Evolutionary conservation across 1,284 basidiomycete genomes (phyloP), one percentile per base, ranked within the genome.

Genomic region (Chiua sp.): DNA sequence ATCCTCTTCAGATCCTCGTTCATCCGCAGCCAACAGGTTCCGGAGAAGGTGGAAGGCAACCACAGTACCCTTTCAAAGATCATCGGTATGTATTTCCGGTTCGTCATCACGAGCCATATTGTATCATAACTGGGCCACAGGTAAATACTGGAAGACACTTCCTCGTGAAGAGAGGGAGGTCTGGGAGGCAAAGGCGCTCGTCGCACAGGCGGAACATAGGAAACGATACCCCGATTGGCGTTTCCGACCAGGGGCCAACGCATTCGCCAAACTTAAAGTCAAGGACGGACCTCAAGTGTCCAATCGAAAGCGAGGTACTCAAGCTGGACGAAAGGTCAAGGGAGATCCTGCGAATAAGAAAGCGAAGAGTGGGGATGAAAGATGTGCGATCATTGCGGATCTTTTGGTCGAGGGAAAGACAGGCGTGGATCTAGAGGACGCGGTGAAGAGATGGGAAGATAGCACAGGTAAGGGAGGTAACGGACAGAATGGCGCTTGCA

Each of bases 1-100:
- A 97, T 98, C 69, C 87, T 98, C 73, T 98, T 96, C 78, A 86
- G 96, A 62, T 93, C 92, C 37, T 91, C 93, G 55, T 94, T 95
- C 72, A 93, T 95, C 68, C 83, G 86, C 51, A 86, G 87, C 57
- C 86, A 90, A 68, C 82, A 90, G 62, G 88, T 94, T 44, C 89
- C 92, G 5, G 84, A 86, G 42, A 85, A 87, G 66, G 88, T 93
- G 57, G 91, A 93, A 72, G 87, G 88, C 20, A 87, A 92, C 65
- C 91, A 93, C 72, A 89, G 88, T 70, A 91, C 90, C 22, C 79
- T 90, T 53, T 88, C 82, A 59, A 83, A 86, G 74, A 86, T 86
- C 58, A 83, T 82, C 62, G 84, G 78, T 81, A 72, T 50, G 77
- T 73, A 28, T 32, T n/a, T 47, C 13, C 6, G 1, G 22, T 44